Conservation (phyloP, 371 early-diverging fungal genomes). For the Phascolomyces articulosus region DNA sequence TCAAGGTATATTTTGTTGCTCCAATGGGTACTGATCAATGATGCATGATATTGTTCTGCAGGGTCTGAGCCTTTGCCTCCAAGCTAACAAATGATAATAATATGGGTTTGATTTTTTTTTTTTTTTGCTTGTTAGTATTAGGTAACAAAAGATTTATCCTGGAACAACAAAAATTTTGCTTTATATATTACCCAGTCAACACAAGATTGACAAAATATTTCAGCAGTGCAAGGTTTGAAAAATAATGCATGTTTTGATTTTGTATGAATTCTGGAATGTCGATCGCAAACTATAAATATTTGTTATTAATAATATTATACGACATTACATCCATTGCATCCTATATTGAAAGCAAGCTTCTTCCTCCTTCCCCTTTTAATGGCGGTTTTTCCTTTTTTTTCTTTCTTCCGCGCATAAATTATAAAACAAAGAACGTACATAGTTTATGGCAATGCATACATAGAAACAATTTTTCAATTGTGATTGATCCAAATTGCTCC, state of each 20-base stretch:
- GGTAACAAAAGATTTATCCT: not conserved
- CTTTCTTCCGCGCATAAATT: not conserved
- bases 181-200: slow-evolving; percentile 32
- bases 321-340: too few species aligned
- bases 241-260: slow-evolving; percentile 21
- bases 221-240: slow-evolving; percentile 31
- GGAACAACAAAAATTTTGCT: not conserved
- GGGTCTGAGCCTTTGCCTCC: slow-evolving; percentile 27
- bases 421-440: not conserved
- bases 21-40: slow-evolving; percentile 13
- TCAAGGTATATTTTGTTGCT: not conserved
- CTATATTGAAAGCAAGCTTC: too few species aligned
- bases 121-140: not conserved
- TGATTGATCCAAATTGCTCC: not conserved
- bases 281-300: slow-evolving; percentile 31
- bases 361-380: too few species aligned
- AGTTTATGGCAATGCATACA: slow-evolving; percentile 19
- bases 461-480: slow-evolving; percentile 23
- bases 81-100: slow-evolving; percentile 6
- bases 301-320: too few species aligned
- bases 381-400: too few species aligned
- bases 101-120: too few species aligned
- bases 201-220: slow-evolving; percentile 35
- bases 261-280: slow-evolving; percentile 34
- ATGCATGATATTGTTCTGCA: slow-evolving; percentile 30